phyloP scores from a whole-genome alignment of 495 filamentous ascomycete species.

The Aspergillus ellipticus region DNA sequence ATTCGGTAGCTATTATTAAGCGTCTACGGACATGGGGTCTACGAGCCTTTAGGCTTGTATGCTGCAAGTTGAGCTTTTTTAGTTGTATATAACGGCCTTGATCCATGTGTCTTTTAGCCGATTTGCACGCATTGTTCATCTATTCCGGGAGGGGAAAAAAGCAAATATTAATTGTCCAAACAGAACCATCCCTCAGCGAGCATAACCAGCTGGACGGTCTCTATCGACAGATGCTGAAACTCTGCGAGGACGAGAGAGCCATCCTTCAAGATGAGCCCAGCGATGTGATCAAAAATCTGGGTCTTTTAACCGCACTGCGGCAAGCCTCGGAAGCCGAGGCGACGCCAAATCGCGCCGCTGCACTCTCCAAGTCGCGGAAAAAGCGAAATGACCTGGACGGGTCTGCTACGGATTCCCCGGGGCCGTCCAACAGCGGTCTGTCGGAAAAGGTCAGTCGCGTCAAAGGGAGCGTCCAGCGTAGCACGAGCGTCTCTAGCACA shows the following conservation, averaged over 20 bases:
- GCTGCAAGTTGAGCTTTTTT: too few species aligned
- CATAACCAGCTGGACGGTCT: conserved; percentile 52
- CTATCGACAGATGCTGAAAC: conserved; percentile 60
- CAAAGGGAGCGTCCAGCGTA: conserved; percentile 48
- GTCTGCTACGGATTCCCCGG: conserved; percentile 63
- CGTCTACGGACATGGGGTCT: not conserved
- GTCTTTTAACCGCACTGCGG: conserved; percentile 57
- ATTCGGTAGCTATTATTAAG: too few species aligned
- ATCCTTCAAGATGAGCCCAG: conserved; percentile 56
- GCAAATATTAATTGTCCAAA: conserved; percentile 15
- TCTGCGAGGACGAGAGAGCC: conserved; percentile 58
- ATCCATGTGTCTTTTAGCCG: not conserved
- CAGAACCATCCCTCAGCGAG: conserved; percentile 38
- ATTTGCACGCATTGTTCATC: not conserved
- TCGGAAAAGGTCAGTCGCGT: conserved; percentile 43
- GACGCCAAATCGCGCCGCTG: conserved; percentile 40
- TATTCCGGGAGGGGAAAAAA: not conserved
- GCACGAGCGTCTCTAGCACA: conserved; percentile 53
- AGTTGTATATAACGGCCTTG: not conserved
- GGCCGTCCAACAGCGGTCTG: conserved; percentile 52
- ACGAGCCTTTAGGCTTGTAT: too few species aligned
- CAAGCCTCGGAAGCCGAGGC: conserved; percentile 57
- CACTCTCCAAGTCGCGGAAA: conserved; percentile 53
- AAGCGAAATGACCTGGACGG: conserved; percentile 70
- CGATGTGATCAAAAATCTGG: conserved; percentile 56